Conservation (phyloP, 2,329 filamentous ascomycete species). For the Claviceps africana region DNA sequence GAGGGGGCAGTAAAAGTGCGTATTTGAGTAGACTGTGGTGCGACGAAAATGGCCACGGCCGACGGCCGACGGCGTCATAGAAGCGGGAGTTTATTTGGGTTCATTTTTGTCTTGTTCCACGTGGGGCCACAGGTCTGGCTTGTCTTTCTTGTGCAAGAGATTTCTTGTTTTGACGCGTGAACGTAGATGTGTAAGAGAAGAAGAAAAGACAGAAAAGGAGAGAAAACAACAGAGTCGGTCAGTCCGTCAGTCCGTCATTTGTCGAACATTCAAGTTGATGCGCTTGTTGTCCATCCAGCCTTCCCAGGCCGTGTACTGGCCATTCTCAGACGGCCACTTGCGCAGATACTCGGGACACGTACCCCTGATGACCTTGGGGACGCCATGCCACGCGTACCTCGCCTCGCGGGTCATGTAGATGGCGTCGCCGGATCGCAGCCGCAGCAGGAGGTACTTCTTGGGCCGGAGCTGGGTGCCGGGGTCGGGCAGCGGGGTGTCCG, state of each 20-base stretch:
- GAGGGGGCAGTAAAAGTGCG: no score
- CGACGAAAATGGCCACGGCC: no score
- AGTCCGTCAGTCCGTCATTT: conserved; percentile 50
- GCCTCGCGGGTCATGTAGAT: conserved; percentile 77
- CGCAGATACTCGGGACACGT: conserved; percentile 66
- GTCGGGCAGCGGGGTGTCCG: conserved; percentile 24
- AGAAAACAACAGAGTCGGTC: no score
- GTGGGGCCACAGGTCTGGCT: no score
- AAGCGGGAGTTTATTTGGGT: no score
- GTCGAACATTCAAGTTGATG: conserved; percentile 83
- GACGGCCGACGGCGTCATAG: no score
- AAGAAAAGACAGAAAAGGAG: no score
- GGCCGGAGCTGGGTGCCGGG: neutral
- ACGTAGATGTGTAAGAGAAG: no score
- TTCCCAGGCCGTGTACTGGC: conserved; percentile 51
- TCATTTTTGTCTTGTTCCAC: no score
- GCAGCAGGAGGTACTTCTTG: conserved; percentile 44
- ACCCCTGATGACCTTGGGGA: conserved; percentile 67
- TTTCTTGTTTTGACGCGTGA: no score
- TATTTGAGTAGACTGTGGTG: no score
- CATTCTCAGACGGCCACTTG: conserved; percentile 55
- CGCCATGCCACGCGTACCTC: conserved; percentile 88
- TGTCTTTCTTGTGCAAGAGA: no score
- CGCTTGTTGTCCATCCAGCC: conserved; percentile 83
- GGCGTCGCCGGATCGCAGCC: conserved; percentile 71